Evolutionary conservation across 495 filamentous ascomycete genomes (phyloP), one percentile per base, ranked within the genome.

Genomic region (Xylaria bambusicola): DNA sequence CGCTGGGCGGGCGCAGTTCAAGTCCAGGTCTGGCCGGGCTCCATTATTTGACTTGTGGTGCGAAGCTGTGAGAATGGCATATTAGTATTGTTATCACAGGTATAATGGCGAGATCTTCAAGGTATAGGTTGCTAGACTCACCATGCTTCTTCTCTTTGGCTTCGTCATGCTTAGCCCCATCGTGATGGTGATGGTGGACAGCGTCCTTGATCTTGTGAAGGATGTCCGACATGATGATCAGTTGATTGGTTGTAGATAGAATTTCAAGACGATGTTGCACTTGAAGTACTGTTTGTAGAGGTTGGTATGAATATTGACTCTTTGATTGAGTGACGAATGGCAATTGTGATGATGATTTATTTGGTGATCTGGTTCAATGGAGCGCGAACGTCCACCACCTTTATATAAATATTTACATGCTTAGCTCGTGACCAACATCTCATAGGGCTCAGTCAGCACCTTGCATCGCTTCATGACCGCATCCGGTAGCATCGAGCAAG

Each of bases 171-270:
- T 5, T 47, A 27, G 24, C 18, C 21, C 45, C n/a, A 5, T 45
- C 40, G 21, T 52, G 9, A 40, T 56, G 53, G 20, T 56, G 52
- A 46, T 46, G 41, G 5, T 35, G 41, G 52, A 56, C 17, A 36
- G 53, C 41, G 18, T 56, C 53, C 41, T 56, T 56, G 41, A 56
- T 56, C 41, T 56, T 56, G 18, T 56, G 40, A 24, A 56, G 7
- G 29, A 56, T 23, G 27, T 47, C 29, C 29, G 53, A 35, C 53
- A 56, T 56, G 29, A n/a, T 36, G 29, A 56, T 35, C 17, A n/a
- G 33, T 3, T 27, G 38, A 13, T 2, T 23, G 26, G 38, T 18
- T 33, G 24, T 2, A 7, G 20, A 18, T 35, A n/a, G n/a, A 24
- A 23, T 27, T 41, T 41, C 23, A 42, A 20, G 6, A 23, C 41